phyloP scores from a whole-genome alignment of 1,284 basidiomycete genomes.

The Amylostereum chailletii region DNA sequence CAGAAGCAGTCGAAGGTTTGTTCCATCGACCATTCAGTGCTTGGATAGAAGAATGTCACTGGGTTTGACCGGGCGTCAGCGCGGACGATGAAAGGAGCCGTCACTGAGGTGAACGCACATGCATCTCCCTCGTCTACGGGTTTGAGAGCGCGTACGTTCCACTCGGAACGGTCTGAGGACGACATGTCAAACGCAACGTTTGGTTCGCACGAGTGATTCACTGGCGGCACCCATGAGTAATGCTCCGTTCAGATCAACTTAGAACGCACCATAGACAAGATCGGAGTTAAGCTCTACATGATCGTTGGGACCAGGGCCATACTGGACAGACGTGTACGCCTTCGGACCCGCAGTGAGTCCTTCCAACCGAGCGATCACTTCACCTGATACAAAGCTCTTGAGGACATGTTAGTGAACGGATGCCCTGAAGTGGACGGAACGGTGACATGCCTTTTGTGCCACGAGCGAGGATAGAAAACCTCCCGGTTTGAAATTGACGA shows the following conservation, averaged over 20 bases:
- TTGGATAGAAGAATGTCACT: constrained; percentile 63
- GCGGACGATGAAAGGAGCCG: background rate
- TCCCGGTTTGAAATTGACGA: constrained; percentile 10
- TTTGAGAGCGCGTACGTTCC: constrained; percentile 31
- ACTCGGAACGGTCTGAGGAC: constrained; percentile 24
- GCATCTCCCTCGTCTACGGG: constrained; percentile 32
- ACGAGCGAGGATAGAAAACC: constrained; percentile 8
- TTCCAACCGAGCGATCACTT: constrained; percentile 22
- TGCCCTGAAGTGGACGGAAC: background rate
- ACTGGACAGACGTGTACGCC: constrained; percentile 34
- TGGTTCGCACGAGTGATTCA: constrained; percentile 64
- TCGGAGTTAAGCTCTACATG: constrained; percentile 60
- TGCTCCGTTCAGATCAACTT: background rate
- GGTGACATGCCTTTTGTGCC: constrained; percentile 6
- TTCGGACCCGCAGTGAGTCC: constrained; percentile 21
- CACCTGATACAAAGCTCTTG: constrained; percentile 26
- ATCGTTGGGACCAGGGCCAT: constrained; percentile 30
- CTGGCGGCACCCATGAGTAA: constrained; percentile 12
- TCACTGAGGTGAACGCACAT: constrained; percentile 19
- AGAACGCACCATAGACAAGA: constrained; percentile 42
- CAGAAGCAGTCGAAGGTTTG: constrained; percentile 56
- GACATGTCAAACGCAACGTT: constrained; percentile 48
- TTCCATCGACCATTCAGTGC: constrained; percentile 67
- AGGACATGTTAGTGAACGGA: background rate
- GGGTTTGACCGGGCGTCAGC: constrained; percentile 13